A percentile compares a stretch with the other conserved stretches of the same genome.
These are phyloP conservation scores for Phytophthora chlamydospora DNA, from an alignment of 352 stramenopile species.

Conservation along the genomic window DNA sequence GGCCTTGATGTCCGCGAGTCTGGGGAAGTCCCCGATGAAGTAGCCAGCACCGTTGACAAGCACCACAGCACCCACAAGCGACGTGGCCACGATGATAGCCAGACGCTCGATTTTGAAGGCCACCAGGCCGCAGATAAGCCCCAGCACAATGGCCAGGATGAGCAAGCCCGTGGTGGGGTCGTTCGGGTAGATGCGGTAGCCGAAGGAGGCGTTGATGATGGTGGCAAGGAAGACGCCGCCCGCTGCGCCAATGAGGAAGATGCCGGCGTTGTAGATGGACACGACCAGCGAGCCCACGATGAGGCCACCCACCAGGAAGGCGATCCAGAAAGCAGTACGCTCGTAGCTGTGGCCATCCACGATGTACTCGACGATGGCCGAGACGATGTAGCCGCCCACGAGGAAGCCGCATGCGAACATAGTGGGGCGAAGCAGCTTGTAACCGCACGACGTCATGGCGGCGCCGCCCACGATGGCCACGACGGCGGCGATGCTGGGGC, in stretches of 20 bases:
- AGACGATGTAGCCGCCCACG: conserved; percentile 54
- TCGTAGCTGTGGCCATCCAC: conserved; percentile 53
- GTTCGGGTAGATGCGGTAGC: conserved; percentile 56
- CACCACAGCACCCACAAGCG: conserved; percentile 51
- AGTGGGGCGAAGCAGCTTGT: conserved; percentile 56
- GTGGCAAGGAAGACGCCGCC: conserved; percentile 50
- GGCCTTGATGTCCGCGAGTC: conserved; percentile 40
- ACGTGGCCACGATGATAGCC: conserved; percentile 63
- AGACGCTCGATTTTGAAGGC: conserved; percentile 53
- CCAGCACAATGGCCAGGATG: conserved; percentile 50
- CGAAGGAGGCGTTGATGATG: conserved; percentile 55
- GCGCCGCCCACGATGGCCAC: conserved; percentile 52
- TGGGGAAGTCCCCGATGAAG: conserved; percentile 63
- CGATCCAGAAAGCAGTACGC: conserved; percentile 54
- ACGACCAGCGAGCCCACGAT: conserved; percentile 59
- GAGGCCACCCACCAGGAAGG: conserved; percentile 55
- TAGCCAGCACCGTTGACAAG: conserved; percentile 63
- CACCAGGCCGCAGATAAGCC: conserved; percentile 48
- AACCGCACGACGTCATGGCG: conserved; percentile 48
- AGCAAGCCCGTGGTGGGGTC: conserved; percentile 50
- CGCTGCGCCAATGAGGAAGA: conserved; percentile 59
- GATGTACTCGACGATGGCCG: conserved; percentile 46
- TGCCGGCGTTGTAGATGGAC: conserved; percentile 50
- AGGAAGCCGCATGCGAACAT: conserved; percentile 73
- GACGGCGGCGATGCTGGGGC: conserved; percentile 41